Base-by-base conservation (phyloP, 208 protist genomes). In the Angomonas deanei region DNA sequence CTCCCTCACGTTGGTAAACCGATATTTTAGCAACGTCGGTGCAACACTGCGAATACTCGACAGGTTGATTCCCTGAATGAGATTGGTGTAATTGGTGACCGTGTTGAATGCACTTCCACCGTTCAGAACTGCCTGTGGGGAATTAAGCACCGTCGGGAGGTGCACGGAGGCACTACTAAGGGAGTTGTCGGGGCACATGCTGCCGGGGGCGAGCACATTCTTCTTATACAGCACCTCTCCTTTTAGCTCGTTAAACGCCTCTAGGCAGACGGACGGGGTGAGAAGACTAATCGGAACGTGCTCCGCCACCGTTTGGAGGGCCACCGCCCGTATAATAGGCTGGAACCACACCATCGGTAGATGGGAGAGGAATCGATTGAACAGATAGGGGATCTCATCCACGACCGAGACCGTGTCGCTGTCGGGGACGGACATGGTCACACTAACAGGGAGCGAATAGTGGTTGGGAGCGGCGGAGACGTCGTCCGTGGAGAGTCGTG, bases 281-380 rank as follows among this genome's bases (percentile, higher is more conserved):
- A 88, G 63, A 1, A 85, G 42, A n/a, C 68, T 78, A n/a, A 57
- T 42, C 17, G 81, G 80, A 3, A 88, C 34, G n/a, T 71, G 60
- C 62, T 73, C 68, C 21, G 78, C 78, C 23, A 82, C 66, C 2
- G 65, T 71, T 72, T 92, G 84, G 57, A 92, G 71, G 19, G 79
- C 72, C 11, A 84, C 38, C 0, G 84, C 84, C 1, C 81, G 84
- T 13, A 86, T 33, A 6, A 82, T 48, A 8, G 68, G 61, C 27
- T 58, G 55, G 17, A 66, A 61, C 76, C 75, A 84, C 55, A 33
- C 38, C 39, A 48, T 50, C n/a, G 77, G 84, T 24, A 91, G 67
- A 31, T 63, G 68, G 21, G 63, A 65, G 34, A 84, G 50, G 31
- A 86, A 75, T 19, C 23, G 28, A 56, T 65, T 50, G 36, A 72